A percentile compares a stretch with the other conserved stretches of the same genome.
Evolutionary conservation across 768 basidiomycete species (phyloP).

Genomic region (Termitomyces heimii): DNA sequence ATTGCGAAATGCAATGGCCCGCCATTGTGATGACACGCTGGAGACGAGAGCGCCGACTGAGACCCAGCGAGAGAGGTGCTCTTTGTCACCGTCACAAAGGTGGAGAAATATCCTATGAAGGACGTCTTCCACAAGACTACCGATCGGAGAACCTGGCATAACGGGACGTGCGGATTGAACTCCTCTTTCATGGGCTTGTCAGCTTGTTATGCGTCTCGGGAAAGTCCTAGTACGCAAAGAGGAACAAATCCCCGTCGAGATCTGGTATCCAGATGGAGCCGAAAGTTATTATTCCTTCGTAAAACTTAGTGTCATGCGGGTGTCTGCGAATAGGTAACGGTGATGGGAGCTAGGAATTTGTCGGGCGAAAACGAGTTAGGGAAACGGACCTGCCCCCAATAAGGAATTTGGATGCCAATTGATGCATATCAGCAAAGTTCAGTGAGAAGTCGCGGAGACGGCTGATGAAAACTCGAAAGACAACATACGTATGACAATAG

Average conservation of each 20-base stretch:
- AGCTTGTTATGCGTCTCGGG: neutral
- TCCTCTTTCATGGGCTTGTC: neutral
- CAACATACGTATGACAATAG: neutral
- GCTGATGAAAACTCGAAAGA: neutral
- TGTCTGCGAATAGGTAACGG: neutral
- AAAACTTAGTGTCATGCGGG: neutral
- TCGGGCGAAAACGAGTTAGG: neutral
- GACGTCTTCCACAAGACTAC: neutral
- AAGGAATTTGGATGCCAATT: neutral
- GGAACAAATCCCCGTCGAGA: neutral
- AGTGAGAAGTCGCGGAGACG: neutral
- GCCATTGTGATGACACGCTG: neutral
- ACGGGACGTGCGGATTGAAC: neutral
- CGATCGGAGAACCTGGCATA: neutral
- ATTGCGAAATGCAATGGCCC: neutral
- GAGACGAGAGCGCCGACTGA: neutral
- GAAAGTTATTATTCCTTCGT: neutral
- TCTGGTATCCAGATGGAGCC: neutral
- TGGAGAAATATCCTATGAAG: neutral
- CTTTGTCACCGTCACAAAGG: neutral
- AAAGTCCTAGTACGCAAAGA: neutral
- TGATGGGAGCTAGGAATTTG: neutral
- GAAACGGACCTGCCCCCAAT: neutral
- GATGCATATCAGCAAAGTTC: neutral
- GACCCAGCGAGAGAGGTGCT: neutral